These are phyloP conservation scores for Westerdykella aurantiaca DNA, from an alignment of 2,329 filamentous ascomycete species.

Conservation along the genomic window DNA sequence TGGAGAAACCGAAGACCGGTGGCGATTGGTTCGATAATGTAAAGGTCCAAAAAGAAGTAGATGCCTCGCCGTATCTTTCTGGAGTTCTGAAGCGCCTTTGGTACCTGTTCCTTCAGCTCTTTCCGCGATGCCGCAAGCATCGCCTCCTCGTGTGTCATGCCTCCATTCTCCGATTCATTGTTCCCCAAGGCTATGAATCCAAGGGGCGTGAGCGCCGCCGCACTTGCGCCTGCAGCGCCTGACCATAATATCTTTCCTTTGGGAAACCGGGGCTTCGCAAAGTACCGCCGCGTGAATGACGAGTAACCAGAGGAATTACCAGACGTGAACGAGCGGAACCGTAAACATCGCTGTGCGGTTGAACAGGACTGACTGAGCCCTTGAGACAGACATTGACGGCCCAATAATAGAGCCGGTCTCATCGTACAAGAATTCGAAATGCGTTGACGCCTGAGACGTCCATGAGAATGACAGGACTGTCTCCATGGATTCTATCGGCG, in stretches of 20 bases:
- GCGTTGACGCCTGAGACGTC: constrained; percentile 16
- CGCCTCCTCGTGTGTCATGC: constrained; percentile 70
- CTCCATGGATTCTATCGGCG: too few relatives aligned
- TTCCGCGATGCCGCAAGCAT: constrained; percentile 79
- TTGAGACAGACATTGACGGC: constrained; percentile 47
- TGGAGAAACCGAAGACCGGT: constrained; percentile 86
- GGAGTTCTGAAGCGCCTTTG: constrained; percentile 56
- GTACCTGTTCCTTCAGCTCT: constrained; percentile 67
- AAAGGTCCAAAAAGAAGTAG: constrained; percentile 63
- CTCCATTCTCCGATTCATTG: constrained; percentile 41
- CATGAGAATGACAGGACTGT: constrained; percentile 12
- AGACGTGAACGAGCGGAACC: constrained; percentile 13
- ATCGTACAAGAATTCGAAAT: constrained; percentile 36
- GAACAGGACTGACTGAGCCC: constrained; percentile 23
- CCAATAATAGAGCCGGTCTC: constrained; percentile 46
- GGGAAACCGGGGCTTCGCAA: constrained; percentile 32
- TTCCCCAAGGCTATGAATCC: constrained; percentile 56
- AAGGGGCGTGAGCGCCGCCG: constrained; percentile 46
- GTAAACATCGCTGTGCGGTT: constrained; percentile 8
- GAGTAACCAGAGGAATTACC: constrained; percentile 19
- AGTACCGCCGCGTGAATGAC: constrained; percentile 26
- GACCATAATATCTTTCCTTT: constrained; percentile 29
- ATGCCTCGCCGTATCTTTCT: constrained; percentile 54
- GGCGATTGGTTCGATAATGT: constrained; percentile 75
- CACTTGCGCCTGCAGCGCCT: constrained; percentile 23